phyloP scores from a whole-genome alignment of 164 flowering plant genomes.

The Tinospora cordifolia region DNA sequence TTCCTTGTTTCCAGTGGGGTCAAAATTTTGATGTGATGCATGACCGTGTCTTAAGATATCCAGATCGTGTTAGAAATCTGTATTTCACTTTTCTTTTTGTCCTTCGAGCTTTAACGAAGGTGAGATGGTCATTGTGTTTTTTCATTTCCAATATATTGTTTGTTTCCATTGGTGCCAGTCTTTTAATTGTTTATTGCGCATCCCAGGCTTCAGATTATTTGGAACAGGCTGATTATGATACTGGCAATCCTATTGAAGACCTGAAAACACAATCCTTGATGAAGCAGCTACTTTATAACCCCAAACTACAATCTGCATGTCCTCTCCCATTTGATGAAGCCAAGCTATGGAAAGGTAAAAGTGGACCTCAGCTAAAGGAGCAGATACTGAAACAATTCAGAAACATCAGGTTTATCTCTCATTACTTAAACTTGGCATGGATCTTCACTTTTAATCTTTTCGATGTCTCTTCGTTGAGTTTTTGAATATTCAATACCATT shows the following conservation, averaged over 20 bases:
- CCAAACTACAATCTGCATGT: conserved; percentile 79
- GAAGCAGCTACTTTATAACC: conserved; percentile 61
- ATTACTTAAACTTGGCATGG: no score
- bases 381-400: conserved; percentile 78
- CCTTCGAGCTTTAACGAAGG: conserved; percentile 93
- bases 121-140: conserved; percentile 23
- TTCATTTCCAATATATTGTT: background rate
- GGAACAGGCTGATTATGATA: conserved; percentile 91
- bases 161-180: no score
- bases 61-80: conserved; percentile 83
- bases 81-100: conserved; percentile 93
- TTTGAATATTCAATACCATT: no score
- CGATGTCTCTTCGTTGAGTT: background rate
- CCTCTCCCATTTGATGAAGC: conserved; percentile 99
- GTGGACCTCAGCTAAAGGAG: conserved; percentile 83
- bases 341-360: conserved; percentile 89
- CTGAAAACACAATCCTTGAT: conserved; percentile 74
- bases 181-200: background rate
- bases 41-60: conserved; percentile 76
- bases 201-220: conserved; percentile 77
- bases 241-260: conserved; percentile 76
- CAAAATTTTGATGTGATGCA: conserved; percentile 60
- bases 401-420: conserved; percentile 64
- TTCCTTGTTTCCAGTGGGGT: conserved; percentile 80
- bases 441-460: background rate